Evolutionary conservation across 2,329 filamentous ascomycete genomes (phyloP).

Genomic region (Fusarium continuum): DNA sequence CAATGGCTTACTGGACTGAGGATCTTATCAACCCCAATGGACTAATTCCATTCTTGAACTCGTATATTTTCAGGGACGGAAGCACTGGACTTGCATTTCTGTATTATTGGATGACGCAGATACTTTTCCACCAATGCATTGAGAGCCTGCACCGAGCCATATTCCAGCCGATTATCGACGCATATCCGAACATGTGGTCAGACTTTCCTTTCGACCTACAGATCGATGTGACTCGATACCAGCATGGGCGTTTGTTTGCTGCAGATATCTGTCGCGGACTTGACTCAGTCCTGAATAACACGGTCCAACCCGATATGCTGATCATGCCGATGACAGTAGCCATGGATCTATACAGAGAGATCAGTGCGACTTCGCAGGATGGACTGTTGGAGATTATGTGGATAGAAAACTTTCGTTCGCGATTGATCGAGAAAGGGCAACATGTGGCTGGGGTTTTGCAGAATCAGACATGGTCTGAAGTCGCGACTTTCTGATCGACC

Average conservation of each 20-base stretch:
- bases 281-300: conserved; percentile 56
- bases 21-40: conserved; percentile 44
- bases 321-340: conserved; percentile 55
- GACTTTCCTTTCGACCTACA: conserved; percentile 51
- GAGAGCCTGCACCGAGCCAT: conserved; percentile 56
- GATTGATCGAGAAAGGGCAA: conserved; percentile 53
- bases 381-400: conserved; percentile 58
- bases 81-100: conserved; percentile 58
- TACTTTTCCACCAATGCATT: conserved; percentile 60
- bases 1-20: conserved; percentile 54
- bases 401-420: conserved; percentile 56
- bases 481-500: conserved; percentile 43
- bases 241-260: conserved; percentile 56
- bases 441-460: conserved; percentile 52
- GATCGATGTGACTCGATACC: conserved; percentile 55
- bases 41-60: conserved; percentile 56
- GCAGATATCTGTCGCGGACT: conserved; percentile 61
- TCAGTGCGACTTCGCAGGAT: conserved; percentile 52
- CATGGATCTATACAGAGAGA: conserved; percentile 53
- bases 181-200: conserved; percentile 52
- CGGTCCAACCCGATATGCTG: conserved; percentile 58
- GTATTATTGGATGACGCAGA: conserved; percentile 63
- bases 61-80: conserved; percentile 57
- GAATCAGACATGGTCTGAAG: conserved; percentile 52
- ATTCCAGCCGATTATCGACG: conserved; percentile 55